Evolutionary conservation across 2,329 filamentous ascomycete genomes (phyloP), one percentile per base, ranked within the genome.

Genomic region (Penicillium sp.): DNA sequence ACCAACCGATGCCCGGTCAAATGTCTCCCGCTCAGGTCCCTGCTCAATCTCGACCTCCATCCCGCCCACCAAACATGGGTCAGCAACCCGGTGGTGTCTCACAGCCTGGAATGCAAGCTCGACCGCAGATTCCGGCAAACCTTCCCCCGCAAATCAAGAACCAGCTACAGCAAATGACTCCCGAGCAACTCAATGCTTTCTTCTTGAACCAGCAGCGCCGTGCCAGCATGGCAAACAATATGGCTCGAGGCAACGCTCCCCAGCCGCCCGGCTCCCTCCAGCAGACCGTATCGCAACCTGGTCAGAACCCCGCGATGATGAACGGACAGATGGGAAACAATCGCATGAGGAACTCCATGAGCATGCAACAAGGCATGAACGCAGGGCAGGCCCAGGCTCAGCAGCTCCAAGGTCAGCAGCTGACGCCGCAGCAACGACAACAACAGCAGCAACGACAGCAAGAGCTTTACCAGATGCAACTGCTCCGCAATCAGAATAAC

Each of bases 1-100:
- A 75, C 53, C 73, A 73, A 30, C 73, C 73, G 1, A 69, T 75
- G 56, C 64, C 69, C 3, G 65, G 63, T 13, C 71, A 73, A 48
- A 69, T 73, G 58, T 74, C 72, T 41, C 73, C 68, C 6, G 62
- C 61, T 33, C 70, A 71, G 45, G 57, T 65, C 10, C 57, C 65
- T 25, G 61, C 65, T 41, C 71, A 73, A 51, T 53, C 60, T 44
- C 65, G 69, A 44, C 65, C 69, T 50, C 67, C 66, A 24, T 68
- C 70, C n/a, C 62, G 65, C 43, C 58, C 68, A 38, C 63, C 62
- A 33, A 64, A 63, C 16, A 67, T 72, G 62, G 64, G 62, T 9
- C 68, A 69, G 47, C 65, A 64, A 44, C 61, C 67, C 7, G 51
- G 48, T 42, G 63, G 62, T 27, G 58, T 63, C 38, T 61, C 63